Evolutionary conservation across 78 protist species (phyloP).

Genomic region (Speleostelium caveatum): DNA sequence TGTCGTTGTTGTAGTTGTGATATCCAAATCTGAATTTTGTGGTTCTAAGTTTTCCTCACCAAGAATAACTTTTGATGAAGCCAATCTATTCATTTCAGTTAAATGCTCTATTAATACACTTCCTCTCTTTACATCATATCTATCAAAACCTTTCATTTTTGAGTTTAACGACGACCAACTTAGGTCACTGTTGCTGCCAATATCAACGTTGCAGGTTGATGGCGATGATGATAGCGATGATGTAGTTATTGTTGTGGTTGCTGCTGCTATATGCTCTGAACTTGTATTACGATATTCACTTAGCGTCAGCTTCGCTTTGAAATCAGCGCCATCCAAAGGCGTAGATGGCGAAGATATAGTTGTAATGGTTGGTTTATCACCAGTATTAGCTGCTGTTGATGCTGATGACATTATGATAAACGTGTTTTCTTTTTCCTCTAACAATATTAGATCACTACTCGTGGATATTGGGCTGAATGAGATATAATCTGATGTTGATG

Average conservation of each 20-base stretch:
- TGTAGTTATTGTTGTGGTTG: too few relatives aligned
- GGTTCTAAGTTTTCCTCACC: neutral
- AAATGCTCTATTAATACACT: constrained; percentile 51
- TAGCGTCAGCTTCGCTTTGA: too few relatives aligned
- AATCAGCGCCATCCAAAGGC: neutral
- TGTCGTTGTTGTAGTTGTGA: neutral
- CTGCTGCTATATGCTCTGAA: neutral
- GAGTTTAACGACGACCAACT: constrained; percentile 38
- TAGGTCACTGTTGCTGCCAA: neutral
- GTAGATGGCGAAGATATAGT: neutral
- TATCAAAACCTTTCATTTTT: constrained; percentile 43
- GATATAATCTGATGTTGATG: neutral
- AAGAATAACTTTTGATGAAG: constrained; percentile 39
- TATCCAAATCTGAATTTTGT: neutral
- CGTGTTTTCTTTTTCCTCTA: too few relatives aligned
- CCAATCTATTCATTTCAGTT: constrained; percentile 59
- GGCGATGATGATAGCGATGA: neutral
- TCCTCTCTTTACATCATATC: constrained; percentile 48
- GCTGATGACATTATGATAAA: neutral
- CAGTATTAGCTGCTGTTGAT: neutral
- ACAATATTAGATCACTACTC: neutral
- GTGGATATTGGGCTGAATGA: neutral
- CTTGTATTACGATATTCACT: neutral
- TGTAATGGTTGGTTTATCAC: neutral
- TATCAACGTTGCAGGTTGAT: neutral